A percentile compares a stretch with the other conserved stretches of the same genome.
Conservation (phyloP, 805 yeast species). For the Saccharomyces paradoxus region DNA sequence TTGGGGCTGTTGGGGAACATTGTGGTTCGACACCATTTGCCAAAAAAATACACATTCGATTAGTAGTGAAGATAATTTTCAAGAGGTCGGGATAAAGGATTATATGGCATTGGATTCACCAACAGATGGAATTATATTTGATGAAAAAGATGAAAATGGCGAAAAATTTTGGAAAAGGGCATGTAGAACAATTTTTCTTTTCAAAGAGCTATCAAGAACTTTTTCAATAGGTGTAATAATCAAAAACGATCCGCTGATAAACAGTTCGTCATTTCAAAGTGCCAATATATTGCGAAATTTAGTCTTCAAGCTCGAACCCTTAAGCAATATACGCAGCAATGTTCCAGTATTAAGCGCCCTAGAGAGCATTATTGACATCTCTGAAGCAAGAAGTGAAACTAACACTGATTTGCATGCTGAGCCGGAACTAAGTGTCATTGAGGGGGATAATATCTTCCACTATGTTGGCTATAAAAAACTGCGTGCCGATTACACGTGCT, state of each 20-base stretch:
- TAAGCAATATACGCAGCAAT: background rate
- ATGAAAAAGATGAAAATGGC: slow-evolving; percentile 31
- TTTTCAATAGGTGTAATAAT: slow-evolving; percentile 6
- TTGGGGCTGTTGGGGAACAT: slow-evolving; percentile 79
- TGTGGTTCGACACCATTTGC: slow-evolving; percentile 63
- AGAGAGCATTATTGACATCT: background rate
- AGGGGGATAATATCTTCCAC: slow-evolving; percentile 26
- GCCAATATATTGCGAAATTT: background rate
- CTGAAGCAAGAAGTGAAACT: slow-evolving; percentile 16
- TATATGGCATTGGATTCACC: slow-evolving; percentile 56
- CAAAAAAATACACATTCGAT: slow-evolving; percentile 39
- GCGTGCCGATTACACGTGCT: slow-evolving; percentile 21
- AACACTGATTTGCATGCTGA: slow-evolving; percentile 17
- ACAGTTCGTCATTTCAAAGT: background rate
- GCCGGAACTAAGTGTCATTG: slow-evolving; percentile 22
- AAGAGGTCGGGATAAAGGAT: slow-evolving; percentile 50
- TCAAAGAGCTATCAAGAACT: slow-evolving; percentile 24
- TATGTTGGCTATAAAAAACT: slow-evolving; percentile 28
- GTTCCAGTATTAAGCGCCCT: background rate
- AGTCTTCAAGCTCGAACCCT: background rate
- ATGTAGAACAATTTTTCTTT: slow-evolving; percentile 24
- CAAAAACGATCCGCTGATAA: slow-evolving; percentile 6
- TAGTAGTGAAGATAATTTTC: slow-evolving; percentile 27
- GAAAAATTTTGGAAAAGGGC: slow-evolving; percentile 29
- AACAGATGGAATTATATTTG: slow-evolving; percentile 48